Percentiles rank a stretch among this genome's conserved stretches.
These are phyloP conservation scores for Phialophora expanda DNA, from an alignment of 2,329 filamentous ascomycete species.

Conservation along the genomic window DNA sequence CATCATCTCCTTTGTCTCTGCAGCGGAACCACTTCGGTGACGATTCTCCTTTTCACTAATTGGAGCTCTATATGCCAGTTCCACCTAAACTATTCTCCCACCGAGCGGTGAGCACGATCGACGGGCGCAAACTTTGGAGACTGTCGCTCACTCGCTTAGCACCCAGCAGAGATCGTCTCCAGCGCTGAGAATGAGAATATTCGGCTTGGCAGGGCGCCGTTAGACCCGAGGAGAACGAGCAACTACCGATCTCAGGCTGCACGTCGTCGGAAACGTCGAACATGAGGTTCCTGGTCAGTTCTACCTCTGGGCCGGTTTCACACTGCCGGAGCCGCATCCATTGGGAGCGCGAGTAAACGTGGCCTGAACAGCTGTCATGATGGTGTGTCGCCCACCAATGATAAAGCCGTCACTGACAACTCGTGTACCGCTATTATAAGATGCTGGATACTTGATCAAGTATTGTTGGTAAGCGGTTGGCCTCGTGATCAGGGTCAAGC, in stretches of 20 bases:
- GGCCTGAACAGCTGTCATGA: conserved; percentile 10
- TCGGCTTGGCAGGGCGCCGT: conserved; percentile 3
- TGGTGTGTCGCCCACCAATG: conserved; percentile 17
- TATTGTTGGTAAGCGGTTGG: conserved; percentile 29
- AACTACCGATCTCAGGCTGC: not conserved
- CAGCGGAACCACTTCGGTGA: conserved; percentile 8
- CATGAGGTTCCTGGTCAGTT: not conserved
- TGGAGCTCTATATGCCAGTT: conserved; percentile 5
- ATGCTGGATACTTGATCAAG: not conserved
- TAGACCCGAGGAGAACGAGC: conserved; percentile 4
- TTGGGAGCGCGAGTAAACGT: conserved; percentile 12
- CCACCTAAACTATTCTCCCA: conserved; percentile 11
- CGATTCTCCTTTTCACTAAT: conserved; percentile 1
- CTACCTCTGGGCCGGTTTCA: conserved; percentile 8
- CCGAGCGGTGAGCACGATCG: conserved; percentile 11
- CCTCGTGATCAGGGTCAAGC: conserved; percentile 30
- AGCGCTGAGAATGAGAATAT: conserved; percentile 8
- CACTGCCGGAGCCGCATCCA: conserved; percentile 4
- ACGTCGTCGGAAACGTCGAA: not conserved
- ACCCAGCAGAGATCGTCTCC: not conserved
- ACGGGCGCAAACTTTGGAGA: conserved; percentile 5
- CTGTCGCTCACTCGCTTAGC: not conserved
- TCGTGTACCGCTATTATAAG: conserved; percentile 14
- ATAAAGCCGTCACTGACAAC: conserved; percentile 3
- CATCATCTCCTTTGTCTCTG: conserved; percentile 12